Conservation (phyloP, 2,329 filamentous ascomycete genomes). For the Penicillium paneum region DNA sequence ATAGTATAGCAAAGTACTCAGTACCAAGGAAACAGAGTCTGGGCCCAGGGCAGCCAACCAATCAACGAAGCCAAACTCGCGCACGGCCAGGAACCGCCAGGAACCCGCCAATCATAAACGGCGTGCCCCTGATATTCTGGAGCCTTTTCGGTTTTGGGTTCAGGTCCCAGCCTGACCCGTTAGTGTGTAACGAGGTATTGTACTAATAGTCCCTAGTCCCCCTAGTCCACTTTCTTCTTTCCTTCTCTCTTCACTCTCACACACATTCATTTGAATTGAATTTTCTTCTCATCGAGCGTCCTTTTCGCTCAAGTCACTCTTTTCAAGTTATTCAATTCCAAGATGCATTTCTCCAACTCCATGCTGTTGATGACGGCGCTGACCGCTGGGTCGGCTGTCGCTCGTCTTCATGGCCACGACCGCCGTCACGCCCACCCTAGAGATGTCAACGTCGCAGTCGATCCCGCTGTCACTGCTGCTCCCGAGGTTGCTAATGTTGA, state of each 20-base stretch:
- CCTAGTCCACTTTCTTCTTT: slow-evolving; percentile 10
- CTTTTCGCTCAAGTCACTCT: slow-evolving; percentile 21
- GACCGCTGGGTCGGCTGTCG: slow-evolving; percentile 36
- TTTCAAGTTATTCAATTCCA: slow-evolving; percentile 19
- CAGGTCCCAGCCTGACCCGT: slow-evolving; percentile 1
- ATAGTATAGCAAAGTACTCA: slow-evolving; percentile 8
- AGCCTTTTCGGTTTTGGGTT: not conserved
- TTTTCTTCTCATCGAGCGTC: slow-evolving; percentile 8
- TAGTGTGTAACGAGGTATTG: slow-evolving; percentile 6
- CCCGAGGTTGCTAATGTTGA: slow-evolving; percentile 9
- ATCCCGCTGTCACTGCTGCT: slow-evolving; percentile 1
- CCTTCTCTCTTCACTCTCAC: slow-evolving; percentile 6
- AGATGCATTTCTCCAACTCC: slow-evolving; percentile 41
- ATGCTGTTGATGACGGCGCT: slow-evolving; percentile 36
- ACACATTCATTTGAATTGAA: slow-evolving; percentile 23
- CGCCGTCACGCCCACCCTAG: slow-evolving; percentile 35
- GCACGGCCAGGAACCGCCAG: slow-evolving; percentile 17
- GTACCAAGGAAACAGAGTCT: slow-evolving; percentile 9
- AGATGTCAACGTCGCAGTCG: slow-evolving; percentile 6
- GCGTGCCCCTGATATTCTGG: slow-evolving; percentile 20
- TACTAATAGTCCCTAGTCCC: slow-evolving; percentile 3
- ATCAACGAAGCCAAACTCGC: too few species aligned
- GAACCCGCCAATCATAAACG: slow-evolving; percentile 12
- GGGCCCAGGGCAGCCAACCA: slow-evolving; percentile 9
- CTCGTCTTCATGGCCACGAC: slow-evolving; percentile 39